Evolutionary conservation across 768 basidiomycete species (phyloP).

Genomic region (Crassisporium funariophilum): DNA sequence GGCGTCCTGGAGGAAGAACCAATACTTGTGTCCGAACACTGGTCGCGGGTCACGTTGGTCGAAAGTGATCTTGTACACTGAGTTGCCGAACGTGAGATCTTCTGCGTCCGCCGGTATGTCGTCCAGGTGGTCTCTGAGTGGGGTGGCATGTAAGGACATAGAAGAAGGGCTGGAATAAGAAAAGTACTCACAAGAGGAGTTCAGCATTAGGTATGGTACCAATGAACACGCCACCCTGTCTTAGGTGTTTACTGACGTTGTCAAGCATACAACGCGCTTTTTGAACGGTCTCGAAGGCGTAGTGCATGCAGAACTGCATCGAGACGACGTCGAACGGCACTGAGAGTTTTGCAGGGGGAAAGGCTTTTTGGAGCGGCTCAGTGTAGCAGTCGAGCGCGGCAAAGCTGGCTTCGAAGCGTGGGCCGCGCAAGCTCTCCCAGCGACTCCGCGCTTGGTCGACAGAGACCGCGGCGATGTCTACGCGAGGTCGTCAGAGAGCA

Average conservation of each 20-base stretch:
- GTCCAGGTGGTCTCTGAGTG: constrained; percentile 68
- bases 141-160: constrained; percentile 3
- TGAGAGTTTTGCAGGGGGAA: constrained; percentile 60
- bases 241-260: constrained; percentile 81
- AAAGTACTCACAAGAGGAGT: constrained; percentile 68
- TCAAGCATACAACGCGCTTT: constrained; percentile 92
- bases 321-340: constrained; percentile 91
- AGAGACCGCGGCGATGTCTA: constrained; percentile 90
- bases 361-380: constrained; percentile 66
- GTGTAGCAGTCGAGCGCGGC: constrained; percentile 88
- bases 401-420: constrained; percentile 78
- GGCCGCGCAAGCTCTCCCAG: constrained; percentile 51
- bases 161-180: background rate
- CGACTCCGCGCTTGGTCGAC: constrained; percentile 85
- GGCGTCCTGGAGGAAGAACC: constrained; percentile 92
- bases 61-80: constrained; percentile 87
- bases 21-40: constrained; percentile 89
- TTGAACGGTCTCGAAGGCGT: constrained; percentile 90
- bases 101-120: constrained; percentile 62
- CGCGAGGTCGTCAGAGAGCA: constrained; percentile 5
- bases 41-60: constrained; percentile 64
- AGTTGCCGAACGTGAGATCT: constrained; percentile 86
- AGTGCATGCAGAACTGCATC: constrained; percentile 99
- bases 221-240: constrained; percentile 87
- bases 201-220: constrained; percentile 96